Evolutionary conservation across 1,284 basidiomycete species (phyloP).

Genomic region (Tylopilus sp.): DNA sequence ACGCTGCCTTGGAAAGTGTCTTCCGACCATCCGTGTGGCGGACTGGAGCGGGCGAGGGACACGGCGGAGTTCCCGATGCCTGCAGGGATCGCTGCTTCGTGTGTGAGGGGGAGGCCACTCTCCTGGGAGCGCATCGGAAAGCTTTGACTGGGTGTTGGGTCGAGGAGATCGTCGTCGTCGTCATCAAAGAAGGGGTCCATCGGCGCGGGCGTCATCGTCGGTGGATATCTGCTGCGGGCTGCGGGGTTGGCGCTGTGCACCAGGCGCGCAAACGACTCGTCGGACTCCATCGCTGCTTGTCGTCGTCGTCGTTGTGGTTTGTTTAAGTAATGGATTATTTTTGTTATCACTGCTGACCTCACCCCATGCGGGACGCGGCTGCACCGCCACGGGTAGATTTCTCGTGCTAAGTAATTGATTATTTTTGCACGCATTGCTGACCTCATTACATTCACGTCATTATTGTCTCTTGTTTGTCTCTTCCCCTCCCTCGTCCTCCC

Average conservation of each 20-base stretch:
- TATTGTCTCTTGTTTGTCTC: slow-evolving; percentile 16
- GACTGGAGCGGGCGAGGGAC: slow-evolving; percentile 34
- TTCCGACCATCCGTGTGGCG: slow-evolving; percentile 66
- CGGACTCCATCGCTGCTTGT: slow-evolving; percentile 18
- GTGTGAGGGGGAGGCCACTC: slow-evolving; percentile 60
- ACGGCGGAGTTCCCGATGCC: background rate
- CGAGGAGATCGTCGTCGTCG: slow-evolving; percentile 51
- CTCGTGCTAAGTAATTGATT: background rate
- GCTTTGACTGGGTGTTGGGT: slow-evolving; percentile 23
- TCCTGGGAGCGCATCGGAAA: slow-evolving; percentile 66
- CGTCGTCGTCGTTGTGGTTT: background rate
- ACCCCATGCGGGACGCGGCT: no score
- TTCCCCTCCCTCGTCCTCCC: background rate
- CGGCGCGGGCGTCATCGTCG: slow-evolving; percentile 58
- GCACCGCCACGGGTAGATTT: no score
- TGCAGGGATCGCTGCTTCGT: slow-evolving; percentile 56
- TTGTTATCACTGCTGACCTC: no score
- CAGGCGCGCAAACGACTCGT: slow-evolving; percentile 69
- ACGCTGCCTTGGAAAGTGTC: slow-evolving; percentile 43
- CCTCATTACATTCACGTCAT: slow-evolving; percentile 15
- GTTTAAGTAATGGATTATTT: no score
- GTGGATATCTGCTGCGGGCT: slow-evolving; percentile 36
- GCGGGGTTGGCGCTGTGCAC: slow-evolving; percentile 74
- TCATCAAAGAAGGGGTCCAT: slow-evolving; percentile 77
- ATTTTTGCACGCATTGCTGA: background rate